Evolutionary conservation across 768 basidiomycete genomes (phyloP), one percentile per base, ranked within the genome.

Genomic region (Pleurotus cornucopiae): DNA sequence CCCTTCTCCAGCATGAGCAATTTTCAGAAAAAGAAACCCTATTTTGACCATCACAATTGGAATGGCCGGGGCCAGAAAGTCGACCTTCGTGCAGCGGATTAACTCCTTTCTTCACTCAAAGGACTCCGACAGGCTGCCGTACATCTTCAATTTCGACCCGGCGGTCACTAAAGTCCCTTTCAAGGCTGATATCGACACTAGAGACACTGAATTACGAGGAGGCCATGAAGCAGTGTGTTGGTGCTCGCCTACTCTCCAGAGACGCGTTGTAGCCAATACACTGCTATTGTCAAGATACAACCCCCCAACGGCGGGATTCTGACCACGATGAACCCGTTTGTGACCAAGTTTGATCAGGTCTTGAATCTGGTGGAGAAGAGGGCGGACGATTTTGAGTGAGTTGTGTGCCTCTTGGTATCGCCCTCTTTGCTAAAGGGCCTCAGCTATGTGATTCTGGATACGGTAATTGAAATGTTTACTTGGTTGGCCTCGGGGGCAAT

Each of bases 301-400:
- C 70, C 77, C 18, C 18, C 18, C 98, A 98, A 98, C 69, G 97
- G 97, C 26, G 97, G 94, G 21, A 99, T 99, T 63, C 70, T 99
- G 69, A 99, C 97, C 21, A 91, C 96, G 1, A 79, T 99, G 66
- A 99, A 98, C 69, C 70, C 98, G 57, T 99, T 99, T 71, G 96
- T 97, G 34, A 99, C 97, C 9, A 98, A 98, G 70, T 95, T 99
- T 62, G 97, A 99, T 67, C 96, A 99, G 70, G 97, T 99, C 7
- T 74, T 99, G 44, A 81, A 81, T 13, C 75, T 95, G 70, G 86
- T 99, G 18, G 96, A 98, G 72, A 97, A 96, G 68, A 18, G 18
- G 20, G 85, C 91, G 1, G 88, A 92, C 39, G 79, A 73, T 7
- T 89, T 98, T 56, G 92, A 97, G 94, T 97, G 67, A 73, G 89